Evolutionary conservation across 208 protist genomes (phyloP), one percentile per base, ranked within the genome.

Genomic region (Acanthamoeba healyi): DNA sequence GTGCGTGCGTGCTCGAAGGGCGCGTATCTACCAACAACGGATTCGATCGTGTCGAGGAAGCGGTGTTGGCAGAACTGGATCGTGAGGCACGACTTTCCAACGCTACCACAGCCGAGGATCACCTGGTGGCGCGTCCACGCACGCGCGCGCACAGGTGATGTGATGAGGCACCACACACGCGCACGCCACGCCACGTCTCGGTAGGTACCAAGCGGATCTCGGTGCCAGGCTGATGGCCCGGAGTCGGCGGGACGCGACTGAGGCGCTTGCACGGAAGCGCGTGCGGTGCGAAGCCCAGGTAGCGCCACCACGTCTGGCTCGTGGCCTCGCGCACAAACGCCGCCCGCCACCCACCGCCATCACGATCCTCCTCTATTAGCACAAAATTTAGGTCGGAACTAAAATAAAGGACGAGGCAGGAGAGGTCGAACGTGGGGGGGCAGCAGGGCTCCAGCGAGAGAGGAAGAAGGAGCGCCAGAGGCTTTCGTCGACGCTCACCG

Each of bases 401-500:
- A 22, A 56, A 56, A 56, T 7, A 56, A 56, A 56, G 49, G 14
- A 56, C 1, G 12, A 56, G 49, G 12, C 7, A 49, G 3, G 49
- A 22, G 49, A 1, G 49, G 15, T 7, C 51, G 51, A 4, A 58
- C 51, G 51, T n/a, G n/a, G n/a, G n/a, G n/a, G n/a, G n/a, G n/a
- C 51, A 58, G 51, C 19, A 19, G 51, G 10, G 19, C 51, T 19
- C 26, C n/a, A 70, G n/a, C 12, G n/a, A 9, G 58, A 70, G 63
- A 9, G 22, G 63, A 70, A 70, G 63, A 70, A 70, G 63, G 36
- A 70, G 63, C 63, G 63, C 63, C 63, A 70, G 15, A 70, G 63
- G 63, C 29, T 70, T 4, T 70, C 63, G 7, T 70, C 63, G 26
- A 10, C 4, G 32, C 29, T 38, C n/a, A 70, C n/a, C 5, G 63